Conservation (phyloP, 192 early-diverging fungal species). For the Rhizophlyctis rosea region DNA sequence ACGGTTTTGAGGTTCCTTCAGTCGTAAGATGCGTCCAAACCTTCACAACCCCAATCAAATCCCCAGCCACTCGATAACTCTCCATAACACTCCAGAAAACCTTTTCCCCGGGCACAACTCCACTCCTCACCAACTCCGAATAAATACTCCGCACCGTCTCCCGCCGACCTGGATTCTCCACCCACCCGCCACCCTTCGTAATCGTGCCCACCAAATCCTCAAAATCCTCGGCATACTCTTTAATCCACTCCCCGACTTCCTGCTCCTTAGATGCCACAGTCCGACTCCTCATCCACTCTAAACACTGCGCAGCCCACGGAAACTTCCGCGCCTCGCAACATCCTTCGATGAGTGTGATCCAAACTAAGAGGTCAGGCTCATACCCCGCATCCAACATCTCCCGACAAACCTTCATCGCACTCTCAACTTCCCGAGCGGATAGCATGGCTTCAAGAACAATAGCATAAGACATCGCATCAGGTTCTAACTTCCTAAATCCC, state of each 20-base stretch:
- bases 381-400: conserved; percentile 22
- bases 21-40: conserved; percentile 23
- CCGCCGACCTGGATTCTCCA: conserved; percentile 8
- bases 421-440: conserved; percentile 9
- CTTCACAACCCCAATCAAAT: conserved; percentile 25
- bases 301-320: conserved; percentile 10
- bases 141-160: conserved; percentile 17
- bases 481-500: conserved; percentile 8
- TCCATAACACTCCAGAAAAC: conserved; percentile 16
- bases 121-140: conserved; percentile 23
- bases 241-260: conserved; percentile 11
- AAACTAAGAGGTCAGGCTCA: conserved; percentile 2
- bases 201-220: conserved; percentile 13
- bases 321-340: conserved; percentile 12
- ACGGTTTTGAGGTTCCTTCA: too few relatives aligned
- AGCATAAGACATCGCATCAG: conserved; percentile 21
- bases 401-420: conserved; percentile 14
- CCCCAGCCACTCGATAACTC: conserved; percentile 1
- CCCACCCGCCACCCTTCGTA: conserved; percentile 1
- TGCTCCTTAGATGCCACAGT: background rate
- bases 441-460: conserved; percentile 30
- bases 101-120: conserved; percentile 8
- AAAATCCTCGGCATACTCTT: conserved; percentile 21
- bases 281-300: conserved; percentile 24
- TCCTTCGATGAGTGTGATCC: conserved; percentile 14